Base-by-base conservation (phyloP, 257 asterid genomes). In the Echium plantagineum region DNA sequence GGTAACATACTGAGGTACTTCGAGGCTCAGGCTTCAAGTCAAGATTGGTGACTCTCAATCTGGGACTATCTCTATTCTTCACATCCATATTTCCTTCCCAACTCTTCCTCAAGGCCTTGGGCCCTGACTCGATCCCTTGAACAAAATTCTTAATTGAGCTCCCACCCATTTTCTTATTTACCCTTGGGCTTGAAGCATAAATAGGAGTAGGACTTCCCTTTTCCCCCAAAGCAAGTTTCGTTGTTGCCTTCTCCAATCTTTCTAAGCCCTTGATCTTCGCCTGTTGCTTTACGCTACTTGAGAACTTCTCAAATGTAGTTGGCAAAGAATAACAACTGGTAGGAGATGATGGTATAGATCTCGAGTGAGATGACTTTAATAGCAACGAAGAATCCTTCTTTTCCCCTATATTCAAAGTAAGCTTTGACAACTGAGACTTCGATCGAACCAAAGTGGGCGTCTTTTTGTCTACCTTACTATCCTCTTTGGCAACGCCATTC, bases 51-150 rank as follows among this genome's bases (percentile, higher is more conserved):
- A 67, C 77, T 75, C 81, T 93, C 89, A 80, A 51, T 61, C 84
- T 78, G 21, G 99, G 96, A 71, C 90, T 88, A 54, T 89, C 99
- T 79, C 89, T 77, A 59, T 81, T 67, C 82, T 72, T 93, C 22
- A 82, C 69, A 67, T 86, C 95, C 76, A 84, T 77, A 76, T 81
- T 83, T 74, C 97, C 97, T 81, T 93, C 97, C 99, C 99, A 93
- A 78, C 97, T 93, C 84, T 81, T 93, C 59, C 99, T 86, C 81
- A 93, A 75, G 32, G 94, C 82, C 76, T 85, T 93, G 17, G 97
- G 90, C 48, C 95, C 99, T 69, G 86, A 64, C 10, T 89, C 96
- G 55, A 93, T 73, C 51, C 85, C 94, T 21, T 74, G 86, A 66
- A 81, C 82, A 68, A 79, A 70, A 79, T 78, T 86, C 79, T 81